Evolutionary conservation across 2,329 filamentous ascomycete genomes (phyloP), one percentile per base, ranked within the genome.

Genomic region (Dendrostoma leiphaemia): DNA sequence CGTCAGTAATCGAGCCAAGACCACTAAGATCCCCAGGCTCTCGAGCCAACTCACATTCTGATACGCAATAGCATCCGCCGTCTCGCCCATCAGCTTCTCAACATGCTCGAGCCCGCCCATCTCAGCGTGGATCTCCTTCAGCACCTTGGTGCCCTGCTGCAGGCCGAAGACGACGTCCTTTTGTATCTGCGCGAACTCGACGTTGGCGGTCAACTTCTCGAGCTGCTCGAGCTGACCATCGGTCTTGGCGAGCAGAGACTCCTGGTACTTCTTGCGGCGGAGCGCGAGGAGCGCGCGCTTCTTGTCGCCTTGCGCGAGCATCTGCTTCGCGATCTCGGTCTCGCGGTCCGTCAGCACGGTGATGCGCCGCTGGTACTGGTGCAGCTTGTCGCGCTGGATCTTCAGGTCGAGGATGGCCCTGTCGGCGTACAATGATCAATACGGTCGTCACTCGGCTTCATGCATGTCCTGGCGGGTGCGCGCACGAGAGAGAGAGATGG

Each of bases 341-440:
- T 99, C 93, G 61, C 88, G 88, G 67, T 87, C 83, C 6, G 93
- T 97, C 34, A 99, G 84, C 48, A 90, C 80, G 32, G 86, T 88
- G 67, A 99, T 94, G 65, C 90, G 89, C 66, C 89, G 88, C 73
- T 97, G 93, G 76, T 97, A 97, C 71, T 96, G 91, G 67, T 95
- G 92, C 3, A 99, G 86, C 72, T 91, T 95, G 79, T 99, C 94
- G 71, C 94, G 92, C 76, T 97, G 93, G 73, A 85, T 91, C 77
- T 97, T 97, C 76, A 97, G 89, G 74, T 97, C 92, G 66, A 97
- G 88, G 73, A 97, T 97, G 57, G 93, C 93, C 76, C 92, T 97
- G 68, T 19, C 29, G 17, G 10, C 15, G 19, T n/a, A 29, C 21
- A 12, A n/a, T 12, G 15, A 21, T 23, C 38, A 26, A 48, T 32